Conservation (phyloP, 1,139 yeast genomes). For the Diutina ranongensis region DNA sequence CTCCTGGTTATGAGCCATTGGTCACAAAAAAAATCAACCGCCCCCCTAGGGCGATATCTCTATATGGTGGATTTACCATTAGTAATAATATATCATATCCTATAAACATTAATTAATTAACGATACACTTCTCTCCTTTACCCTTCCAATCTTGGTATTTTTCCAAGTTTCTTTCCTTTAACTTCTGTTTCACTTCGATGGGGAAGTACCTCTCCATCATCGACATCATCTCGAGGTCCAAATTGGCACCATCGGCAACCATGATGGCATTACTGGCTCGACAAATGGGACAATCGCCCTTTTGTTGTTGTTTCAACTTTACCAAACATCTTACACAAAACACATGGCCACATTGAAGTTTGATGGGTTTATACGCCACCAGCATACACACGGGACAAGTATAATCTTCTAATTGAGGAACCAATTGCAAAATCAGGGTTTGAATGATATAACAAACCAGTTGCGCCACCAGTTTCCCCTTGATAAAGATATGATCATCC, state of each 20-base stretch:
- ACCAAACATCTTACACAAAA: conserved; percentile 66
- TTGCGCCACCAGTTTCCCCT: conserved; percentile 41
- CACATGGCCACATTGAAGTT: conserved; percentile 50
- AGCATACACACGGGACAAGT: conserved; percentile 63
- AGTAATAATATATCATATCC: neutral
- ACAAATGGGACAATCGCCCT: conserved; percentile 59
- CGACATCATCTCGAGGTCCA: conserved; percentile 43
- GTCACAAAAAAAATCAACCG: too few species aligned
- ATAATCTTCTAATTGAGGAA: conserved; percentile 69
- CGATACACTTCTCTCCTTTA: neutral
- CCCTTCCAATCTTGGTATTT: conserved; percentile 18
- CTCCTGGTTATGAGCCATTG: too few species aligned
- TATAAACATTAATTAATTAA: neutral
- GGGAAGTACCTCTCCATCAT: conserved; percentile 55
- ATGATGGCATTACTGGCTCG: conserved; percentile 39
- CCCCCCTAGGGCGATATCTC: too few species aligned
- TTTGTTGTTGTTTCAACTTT: conserved; percentile 46
- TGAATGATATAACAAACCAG: conserved; percentile 47
- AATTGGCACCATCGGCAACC: conserved; percentile 46
- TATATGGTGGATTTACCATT: too few species aligned
- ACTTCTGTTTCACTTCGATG: conserved; percentile 49
- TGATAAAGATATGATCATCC: conserved; percentile 33
- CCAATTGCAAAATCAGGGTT: conserved; percentile 37
- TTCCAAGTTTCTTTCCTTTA: conserved; percentile 48
- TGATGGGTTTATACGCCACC: conserved; percentile 61